Evolutionary conservation across 148 eudicot species (phyloP).

Genomic region (Nepenthes mirabilis): DNA sequence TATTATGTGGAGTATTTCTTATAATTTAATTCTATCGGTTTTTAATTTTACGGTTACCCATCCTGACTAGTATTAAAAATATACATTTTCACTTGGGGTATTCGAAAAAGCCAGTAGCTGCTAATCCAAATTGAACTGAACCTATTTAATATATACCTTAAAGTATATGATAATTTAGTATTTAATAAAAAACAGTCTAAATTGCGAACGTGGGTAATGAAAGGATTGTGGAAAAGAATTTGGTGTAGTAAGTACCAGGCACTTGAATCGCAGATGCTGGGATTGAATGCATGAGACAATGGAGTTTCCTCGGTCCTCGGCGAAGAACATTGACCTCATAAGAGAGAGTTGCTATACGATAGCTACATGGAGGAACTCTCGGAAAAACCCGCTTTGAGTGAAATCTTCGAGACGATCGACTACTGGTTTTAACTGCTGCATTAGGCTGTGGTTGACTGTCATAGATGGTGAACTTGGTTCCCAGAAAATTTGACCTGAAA

Average conservation of each 20-base stretch:
- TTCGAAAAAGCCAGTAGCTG: too few relatives aligned
- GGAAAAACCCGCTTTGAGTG: constrained; percentile 73
- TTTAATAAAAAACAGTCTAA: too few relatives aligned
- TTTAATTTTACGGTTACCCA: too few relatives aligned
- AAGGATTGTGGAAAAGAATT: constrained; percentile 39
- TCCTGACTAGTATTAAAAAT: too few relatives aligned
- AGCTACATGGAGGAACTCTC: constrained; percentile 56
- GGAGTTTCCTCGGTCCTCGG: constrained; percentile 76
- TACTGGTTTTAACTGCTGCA: constrained; percentile 21
- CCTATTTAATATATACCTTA: too few relatives aligned
- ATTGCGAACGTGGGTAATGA: constrained; percentile 9
- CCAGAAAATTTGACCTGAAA: constrained; percentile 83
- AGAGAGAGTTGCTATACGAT: constrained; percentile 50
- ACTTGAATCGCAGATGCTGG: constrained; percentile 73
- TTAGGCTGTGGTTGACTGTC: constrained; percentile 61
- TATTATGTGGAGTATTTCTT: too few relatives aligned
- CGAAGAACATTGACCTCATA: constrained; percentile 86
- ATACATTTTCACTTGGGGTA: too few relatives aligned
- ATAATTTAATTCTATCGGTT: too few relatives aligned
- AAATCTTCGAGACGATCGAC: constrained; percentile 47
- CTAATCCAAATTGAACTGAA: too few relatives aligned
- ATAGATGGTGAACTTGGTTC: constrained; percentile 77
- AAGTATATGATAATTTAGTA: too few relatives aligned
- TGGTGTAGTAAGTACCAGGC: constrained; percentile 83
- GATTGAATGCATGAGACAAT: constrained; percentile 57